A percentile compares a stretch with the other conserved stretches of the same genome.
phyloP scores from a whole-genome alignment of 1,139 yeast genomes.

The Yamadazyma jaroonii region DNA sequence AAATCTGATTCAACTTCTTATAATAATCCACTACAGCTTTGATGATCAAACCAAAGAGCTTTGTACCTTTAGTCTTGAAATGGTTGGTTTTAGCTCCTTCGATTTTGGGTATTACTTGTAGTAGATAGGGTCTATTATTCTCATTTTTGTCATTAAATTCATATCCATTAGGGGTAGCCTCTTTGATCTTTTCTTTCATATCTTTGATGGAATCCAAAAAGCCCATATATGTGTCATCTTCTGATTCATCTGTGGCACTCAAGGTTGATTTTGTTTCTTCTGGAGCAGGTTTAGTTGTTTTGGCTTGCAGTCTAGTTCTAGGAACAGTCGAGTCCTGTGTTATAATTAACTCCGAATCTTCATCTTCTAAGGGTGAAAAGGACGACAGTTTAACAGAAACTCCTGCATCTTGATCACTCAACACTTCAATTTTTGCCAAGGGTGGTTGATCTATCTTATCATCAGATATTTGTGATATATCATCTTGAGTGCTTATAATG shows the following conservation, averaged over 20 bases:
- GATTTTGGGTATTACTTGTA: slow-evolving; percentile 30
- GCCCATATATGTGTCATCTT: slow-evolving; percentile 5
- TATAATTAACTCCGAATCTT: not conserved
- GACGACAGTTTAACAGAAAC: too few species aligned
- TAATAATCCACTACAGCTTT: slow-evolving; percentile 18
- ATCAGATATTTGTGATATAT: not conserved
- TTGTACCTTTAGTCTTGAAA: slow-evolving; percentile 34
- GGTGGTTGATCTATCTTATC: not conserved
- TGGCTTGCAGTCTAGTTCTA: too few species aligned
- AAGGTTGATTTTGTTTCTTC: not conserved
- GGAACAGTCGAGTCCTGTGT: too few species aligned
- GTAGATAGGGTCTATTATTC: slow-evolving; percentile 27
- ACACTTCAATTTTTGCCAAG: not conserved
- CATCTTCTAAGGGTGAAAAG: not conserved
- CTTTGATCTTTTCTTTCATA: slow-evolving; percentile 1
- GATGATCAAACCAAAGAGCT: slow-evolving; percentile 19
- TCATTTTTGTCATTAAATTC: slow-evolving; percentile 27
- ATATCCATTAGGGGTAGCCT: slow-evolving; percentile 9
- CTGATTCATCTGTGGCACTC: slow-evolving; percentile 4
- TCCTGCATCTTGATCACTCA: not conserved
- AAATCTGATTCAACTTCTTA: slow-evolving; percentile 9
- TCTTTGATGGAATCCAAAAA: slow-evolving; percentile 5
- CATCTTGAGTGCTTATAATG: not conserved
- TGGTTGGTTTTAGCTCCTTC: slow-evolving; percentile 17
- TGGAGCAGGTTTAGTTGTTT: not conserved